Base-by-base conservation (phyloP, 1,284 basidiomycete species). In the Fomes fomentarius region DNA sequence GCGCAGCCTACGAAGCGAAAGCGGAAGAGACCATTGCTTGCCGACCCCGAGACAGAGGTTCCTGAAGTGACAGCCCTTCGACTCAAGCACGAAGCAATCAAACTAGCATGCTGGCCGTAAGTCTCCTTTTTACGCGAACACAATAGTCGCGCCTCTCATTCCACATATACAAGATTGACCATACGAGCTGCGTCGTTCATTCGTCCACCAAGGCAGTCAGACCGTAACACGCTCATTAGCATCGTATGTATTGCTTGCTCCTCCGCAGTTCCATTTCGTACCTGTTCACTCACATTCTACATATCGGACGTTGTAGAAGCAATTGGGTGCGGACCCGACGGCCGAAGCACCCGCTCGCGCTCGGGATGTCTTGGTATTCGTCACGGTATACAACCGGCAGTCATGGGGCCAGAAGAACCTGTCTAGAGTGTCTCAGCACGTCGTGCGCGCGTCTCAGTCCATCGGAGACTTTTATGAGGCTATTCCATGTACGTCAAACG, bases 391-490 rank as follows among this genome's bases (percentile, higher is more conserved):
- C 65, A 81, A 78, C 57, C 81, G 79, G 45, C 71, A 85, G 19
- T 65, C 78, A 11, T 89, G 85, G 83, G 75, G 79, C n/a, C 78
- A 79, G 47, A 81, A 79, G 47, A 76, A 80, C 46, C 69, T 87
- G n/a, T 74, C 75, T 39, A 83, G 86, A 26, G 73, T 77, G 51
- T 91, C 89, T 15, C 85, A 86, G 60, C 87, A 91, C 64, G 79
- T 77, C 14, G 65, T 89, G 6, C 66, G 87, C 9, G 84, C 87
- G n/a, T 85, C 82, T 1, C 87, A 92, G 61, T 88, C 82, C 0
- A 76, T 93, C 1, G 78, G 76, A n/a, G 85, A 91, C 58, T 66
- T 93, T 10, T 79, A 79, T 51, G 71, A 78, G 5, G 69, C 71
- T n/a, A 79, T 93, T 25, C 81, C 84, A 12, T 93, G 91, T 63